phyloP scores from a whole-genome alignment of 768 basidiomycete species.

The Wakefieldia striispora region DNA sequence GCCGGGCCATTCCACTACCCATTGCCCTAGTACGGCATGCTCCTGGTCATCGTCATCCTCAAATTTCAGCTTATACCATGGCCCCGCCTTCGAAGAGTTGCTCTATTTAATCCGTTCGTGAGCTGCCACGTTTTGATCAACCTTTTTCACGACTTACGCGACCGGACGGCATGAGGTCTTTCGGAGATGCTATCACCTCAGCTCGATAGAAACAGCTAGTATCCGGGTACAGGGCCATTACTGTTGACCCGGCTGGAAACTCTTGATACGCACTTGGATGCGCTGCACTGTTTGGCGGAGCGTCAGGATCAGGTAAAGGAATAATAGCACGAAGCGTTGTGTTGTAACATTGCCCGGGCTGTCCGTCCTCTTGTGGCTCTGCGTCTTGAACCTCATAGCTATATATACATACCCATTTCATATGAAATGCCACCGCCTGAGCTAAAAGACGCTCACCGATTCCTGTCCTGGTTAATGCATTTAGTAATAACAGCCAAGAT shows the following conservation, averaged over 20 bases:
- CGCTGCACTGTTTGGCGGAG: constrained; percentile 52
- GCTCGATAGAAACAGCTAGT: constrained; percentile 91
- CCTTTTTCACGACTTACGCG: constrained; percentile 34
- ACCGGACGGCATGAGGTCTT: constrained; percentile 35
- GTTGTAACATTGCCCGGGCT: constrained; percentile 67
- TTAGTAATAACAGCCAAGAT: constrained; percentile 75
- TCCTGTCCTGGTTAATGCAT: constrained; percentile 70
- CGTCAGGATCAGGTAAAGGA: constrained; percentile 74
- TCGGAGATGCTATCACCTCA: constrained; percentile 72
- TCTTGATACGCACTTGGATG: constrained; percentile 71
- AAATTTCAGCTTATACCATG: constrained; percentile 77
- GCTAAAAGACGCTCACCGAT: constrained; percentile 42
- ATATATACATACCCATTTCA: not conserved
- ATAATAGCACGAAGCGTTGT: constrained; percentile 71
- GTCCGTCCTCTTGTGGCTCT: constrained; percentile 79
- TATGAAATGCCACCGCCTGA: not conserved
- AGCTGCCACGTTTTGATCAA: constrained; percentile 3
- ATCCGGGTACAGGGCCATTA: constrained; percentile 88
- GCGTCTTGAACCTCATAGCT: constrained; percentile 88
- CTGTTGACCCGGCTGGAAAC: constrained; percentile 67
- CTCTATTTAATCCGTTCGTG: constrained; percentile 17
- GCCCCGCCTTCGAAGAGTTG: constrained; percentile 45
- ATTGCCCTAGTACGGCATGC: constrained; percentile 70
- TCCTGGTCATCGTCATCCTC: constrained; percentile 88
- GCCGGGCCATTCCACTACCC: constrained; percentile 81